Evolutionary conservation across 2,329 filamentous ascomycete species (phyloP).

Genomic region (Alternaria sp.): DNA sequence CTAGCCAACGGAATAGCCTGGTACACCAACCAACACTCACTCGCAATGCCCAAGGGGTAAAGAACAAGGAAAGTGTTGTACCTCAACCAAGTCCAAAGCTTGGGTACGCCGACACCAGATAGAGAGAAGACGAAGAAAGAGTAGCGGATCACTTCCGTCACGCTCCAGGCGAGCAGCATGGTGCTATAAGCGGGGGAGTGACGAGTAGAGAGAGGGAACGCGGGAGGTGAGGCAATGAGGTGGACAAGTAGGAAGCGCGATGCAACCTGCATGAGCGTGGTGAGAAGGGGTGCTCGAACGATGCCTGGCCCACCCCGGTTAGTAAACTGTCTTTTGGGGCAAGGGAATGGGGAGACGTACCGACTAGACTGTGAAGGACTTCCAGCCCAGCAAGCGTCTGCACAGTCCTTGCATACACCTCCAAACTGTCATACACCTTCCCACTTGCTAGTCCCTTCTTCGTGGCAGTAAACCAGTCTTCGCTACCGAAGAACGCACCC

Average conservation of each 20-base stretch:
- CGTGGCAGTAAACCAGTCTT: slow-evolving; percentile 15
- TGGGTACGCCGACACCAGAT: slow-evolving; percentile 65
- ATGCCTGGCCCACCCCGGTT: slow-evolving; percentile 64
- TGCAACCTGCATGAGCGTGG: slow-evolving; percentile 89
- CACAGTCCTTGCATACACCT: slow-evolving; percentile 76
- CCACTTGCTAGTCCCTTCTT: slow-evolving; percentile 41
- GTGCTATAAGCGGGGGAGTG: slow-evolving; percentile 70
- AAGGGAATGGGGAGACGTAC: slow-evolving; percentile 58
- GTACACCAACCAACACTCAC: slow-evolving; percentile 84
- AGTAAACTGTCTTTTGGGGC: too few relatives aligned
- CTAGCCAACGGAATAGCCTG: slow-evolving; percentile 69
- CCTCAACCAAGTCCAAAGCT: slow-evolving; percentile 77
- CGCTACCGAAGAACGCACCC: slow-evolving; percentile 21
- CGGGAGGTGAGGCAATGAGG: slow-evolving; percentile 71
- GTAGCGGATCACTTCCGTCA: slow-evolving; percentile 94
- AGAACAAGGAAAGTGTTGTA: slow-evolving; percentile 93
- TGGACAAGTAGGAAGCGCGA: slow-evolving; percentile 89
- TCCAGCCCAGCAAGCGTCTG: slow-evolving; percentile 87
- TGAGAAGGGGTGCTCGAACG: slow-evolving; percentile 84
- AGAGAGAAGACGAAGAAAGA: slow-evolving; percentile 85
- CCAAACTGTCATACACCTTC: slow-evolving; percentile 68
- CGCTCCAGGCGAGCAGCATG: slow-evolving; percentile 86
- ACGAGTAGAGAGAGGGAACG: slow-evolving; percentile 71
- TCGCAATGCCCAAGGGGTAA: slow-evolving; percentile 89
- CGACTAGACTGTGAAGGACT: slow-evolving; percentile 79